Conservation (phyloP, 805 yeast genomes). For the Metschnikowia anglica region DNA sequence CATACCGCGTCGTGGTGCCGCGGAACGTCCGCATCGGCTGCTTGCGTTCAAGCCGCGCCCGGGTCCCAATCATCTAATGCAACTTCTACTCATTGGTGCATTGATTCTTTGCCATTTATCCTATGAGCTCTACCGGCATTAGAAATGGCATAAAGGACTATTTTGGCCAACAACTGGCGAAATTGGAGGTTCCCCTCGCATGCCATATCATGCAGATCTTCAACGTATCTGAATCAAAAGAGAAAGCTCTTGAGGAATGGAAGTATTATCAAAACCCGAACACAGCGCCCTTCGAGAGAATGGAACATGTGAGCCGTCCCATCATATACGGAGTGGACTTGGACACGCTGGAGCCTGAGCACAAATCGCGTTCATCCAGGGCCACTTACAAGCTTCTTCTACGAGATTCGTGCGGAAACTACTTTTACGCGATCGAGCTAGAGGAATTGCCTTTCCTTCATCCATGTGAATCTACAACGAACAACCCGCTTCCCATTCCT, state of each 20-base stretch:
- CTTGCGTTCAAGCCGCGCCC: no score
- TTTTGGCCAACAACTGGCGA: constrained; percentile 5
- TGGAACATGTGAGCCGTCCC: constrained; percentile 46
- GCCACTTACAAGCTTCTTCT: constrained; percentile 53
- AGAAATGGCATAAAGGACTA: constrained; percentile 6
- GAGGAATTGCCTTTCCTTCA: constrained; percentile 52
- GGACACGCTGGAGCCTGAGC: constrained; percentile 30
- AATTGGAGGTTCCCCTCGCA: neutral
- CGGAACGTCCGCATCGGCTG: no score
- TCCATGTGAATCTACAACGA: constrained; percentile 20
- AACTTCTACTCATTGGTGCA: no score
- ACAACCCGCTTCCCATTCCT: constrained; percentile 40
- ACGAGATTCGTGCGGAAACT: constrained; percentile 51
- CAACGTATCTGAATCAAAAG: constrained; percentile 51
- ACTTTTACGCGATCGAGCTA: constrained; percentile 57
- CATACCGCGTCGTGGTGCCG: no score
- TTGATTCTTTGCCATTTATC: neutral
- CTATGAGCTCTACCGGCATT: constrained; percentile 2
- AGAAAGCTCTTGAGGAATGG: constrained; percentile 57
- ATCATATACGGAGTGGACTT: constrained; percentile 38
- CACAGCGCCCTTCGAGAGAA: constrained; percentile 58
- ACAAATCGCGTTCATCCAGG: constrained; percentile 1
- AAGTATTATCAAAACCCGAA: constrained; percentile 53
- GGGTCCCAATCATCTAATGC: no score
- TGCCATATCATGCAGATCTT: constrained; percentile 47